phyloP scores from a whole-genome alignment of 2,329 filamentous ascomycete genomes.

The Knufia fluminis region DNA sequence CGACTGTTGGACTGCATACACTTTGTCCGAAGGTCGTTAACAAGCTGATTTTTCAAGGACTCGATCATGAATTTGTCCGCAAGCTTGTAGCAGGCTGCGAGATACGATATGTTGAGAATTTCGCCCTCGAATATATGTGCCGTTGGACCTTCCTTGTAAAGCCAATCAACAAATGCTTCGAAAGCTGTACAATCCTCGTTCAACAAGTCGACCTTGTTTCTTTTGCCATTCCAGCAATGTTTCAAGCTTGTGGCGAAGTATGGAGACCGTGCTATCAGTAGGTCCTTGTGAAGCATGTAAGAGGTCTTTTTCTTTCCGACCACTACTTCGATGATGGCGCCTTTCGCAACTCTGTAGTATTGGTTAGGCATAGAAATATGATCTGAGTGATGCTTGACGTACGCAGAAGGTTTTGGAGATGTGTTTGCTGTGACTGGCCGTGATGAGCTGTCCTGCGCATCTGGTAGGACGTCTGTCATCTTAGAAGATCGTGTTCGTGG shows the following conservation, averaged over 20 bases:
- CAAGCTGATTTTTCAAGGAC: background rate
- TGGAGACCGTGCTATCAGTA: conserved; percentile 3
- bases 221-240: conserved; percentile 4
- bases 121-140: too few relatives aligned
- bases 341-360: background rate
- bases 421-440: background rate
- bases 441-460: conserved; percentile 20
- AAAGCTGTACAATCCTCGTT: conserved; percentile 7
- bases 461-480: too few relatives aligned
- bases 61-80: background rate
- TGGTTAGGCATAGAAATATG: background rate
- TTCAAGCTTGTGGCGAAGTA: conserved; percentile 9
- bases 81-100: background rate
- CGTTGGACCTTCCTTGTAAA: conserved; percentile 5
- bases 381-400: background rate
- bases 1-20: too few relatives aligned
- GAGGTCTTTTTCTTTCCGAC: conserved; percentile 10
- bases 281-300: conserved; percentile 9
- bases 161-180: conserved; percentile 8
- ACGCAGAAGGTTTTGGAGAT: background rate
- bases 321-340: conserved; percentile 9
- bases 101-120: too few relatives aligned
- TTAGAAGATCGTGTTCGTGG: too few relatives aligned
- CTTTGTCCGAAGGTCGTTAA: too few relatives aligned
- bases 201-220: conserved; percentile 5